A percentile compares a stretch with the other conserved stretches of the same genome.
Conservation (phyloP, 1,284 basidiomycete species). For the Cutaneotrichosporon curvatum region DNA sequence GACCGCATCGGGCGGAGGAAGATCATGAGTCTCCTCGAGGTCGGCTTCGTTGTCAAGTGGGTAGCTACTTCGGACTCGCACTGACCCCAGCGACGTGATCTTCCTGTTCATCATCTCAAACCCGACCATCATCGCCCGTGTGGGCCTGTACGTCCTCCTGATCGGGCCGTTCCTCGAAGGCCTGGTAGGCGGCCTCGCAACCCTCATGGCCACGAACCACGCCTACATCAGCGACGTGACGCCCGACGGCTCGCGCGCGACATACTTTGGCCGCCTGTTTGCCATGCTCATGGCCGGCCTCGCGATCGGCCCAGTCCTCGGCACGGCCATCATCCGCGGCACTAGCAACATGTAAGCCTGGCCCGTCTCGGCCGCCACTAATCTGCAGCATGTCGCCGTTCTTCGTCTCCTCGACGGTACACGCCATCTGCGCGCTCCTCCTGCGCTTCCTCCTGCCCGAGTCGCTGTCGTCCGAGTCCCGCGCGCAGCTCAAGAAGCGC, state of each 20-base stretch:
- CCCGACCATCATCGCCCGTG: conserved; percentile 54
- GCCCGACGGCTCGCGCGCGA: conserved; percentile 69
- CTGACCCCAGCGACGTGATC: conserved; percentile 51
- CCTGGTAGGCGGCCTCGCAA: conserved; percentile 75
- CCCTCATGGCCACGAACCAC: conserved; percentile 66
- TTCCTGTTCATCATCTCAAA: conserved; percentile 73
- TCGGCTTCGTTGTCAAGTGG: conserved; percentile 62
- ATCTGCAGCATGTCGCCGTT: conserved; percentile 55
- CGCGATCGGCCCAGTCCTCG: conserved; percentile 63
- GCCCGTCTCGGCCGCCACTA: too few relatives aligned
- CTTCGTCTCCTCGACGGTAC: conserved; percentile 52
- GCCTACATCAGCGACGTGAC: conserved; percentile 80
- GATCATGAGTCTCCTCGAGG: conserved; percentile 62
- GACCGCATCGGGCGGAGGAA: conserved; percentile 69
- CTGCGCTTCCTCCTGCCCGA: conserved; percentile 65
- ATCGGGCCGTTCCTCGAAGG: conserved; percentile 77
- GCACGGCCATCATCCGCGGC: conserved; percentile 59
- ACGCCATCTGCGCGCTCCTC: conserved; percentile 51
- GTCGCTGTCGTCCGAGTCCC: conserved; percentile 52
- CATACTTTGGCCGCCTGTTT: conserved; percentile 69
- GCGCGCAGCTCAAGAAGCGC: conserved; percentile 30
- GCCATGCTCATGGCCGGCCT: conserved; percentile 55
- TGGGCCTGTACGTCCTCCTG: conserved; percentile 63
- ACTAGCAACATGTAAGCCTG: conserved; percentile 50
- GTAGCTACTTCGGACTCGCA: conserved; percentile 51